These are phyloP conservation scores for Lichtheimia corymbifera DNA, from an alignment of 371 early-diverging fungal species.

Conservation along the genomic window DNA sequence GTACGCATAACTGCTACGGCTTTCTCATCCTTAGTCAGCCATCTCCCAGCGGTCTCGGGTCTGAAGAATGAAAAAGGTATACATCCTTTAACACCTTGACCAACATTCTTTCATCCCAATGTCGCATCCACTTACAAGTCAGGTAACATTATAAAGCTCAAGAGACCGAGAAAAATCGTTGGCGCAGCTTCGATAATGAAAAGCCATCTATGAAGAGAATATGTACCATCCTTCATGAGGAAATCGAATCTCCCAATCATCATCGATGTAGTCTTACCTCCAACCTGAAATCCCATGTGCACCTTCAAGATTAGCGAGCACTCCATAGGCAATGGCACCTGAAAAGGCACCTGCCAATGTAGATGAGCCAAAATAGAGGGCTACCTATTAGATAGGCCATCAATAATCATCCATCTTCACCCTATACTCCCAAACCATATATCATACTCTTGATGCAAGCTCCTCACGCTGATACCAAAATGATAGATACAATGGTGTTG, in stretches of 20 bases:
- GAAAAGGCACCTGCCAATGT: slow-evolving; percentile 53
- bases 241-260: background rate
- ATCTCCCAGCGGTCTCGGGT: slow-evolving; percentile 30
- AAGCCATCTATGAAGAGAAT: slow-evolving; percentile 32
- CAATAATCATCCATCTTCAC: no score
- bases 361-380: slow-evolving; percentile 42
- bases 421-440: no score
- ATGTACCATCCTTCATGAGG: background rate
- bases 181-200: slow-evolving; percentile 66
- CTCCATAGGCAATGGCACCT: slow-evolving; percentile 47
- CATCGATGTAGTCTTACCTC: slow-evolving; percentile 19
- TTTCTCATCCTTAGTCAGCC: slow-evolving; percentile 42
- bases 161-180: slow-evolving; percentile 50
- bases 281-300: slow-evolving; percentile 39
- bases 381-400: slow-evolving; percentile 12
- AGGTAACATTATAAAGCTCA: slow-evolving; percentile 38
- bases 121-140: slow-evolving; percentile 20
- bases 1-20: slow-evolving; percentile 34
- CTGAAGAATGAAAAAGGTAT: slow-evolving; percentile 2
- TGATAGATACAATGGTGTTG: slow-evolving; percentile 35
- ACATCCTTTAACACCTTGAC: background rate
- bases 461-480: slow-evolving; percentile 49
- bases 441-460: slow-evolving; percentile 33
- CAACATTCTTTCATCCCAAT: background rate
- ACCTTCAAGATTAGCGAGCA: slow-evolving; percentile 27